phyloP scores from a whole-genome alignment of 2,329 filamentous ascomycete genomes.

The Polytolypa hystricis region DNA sequence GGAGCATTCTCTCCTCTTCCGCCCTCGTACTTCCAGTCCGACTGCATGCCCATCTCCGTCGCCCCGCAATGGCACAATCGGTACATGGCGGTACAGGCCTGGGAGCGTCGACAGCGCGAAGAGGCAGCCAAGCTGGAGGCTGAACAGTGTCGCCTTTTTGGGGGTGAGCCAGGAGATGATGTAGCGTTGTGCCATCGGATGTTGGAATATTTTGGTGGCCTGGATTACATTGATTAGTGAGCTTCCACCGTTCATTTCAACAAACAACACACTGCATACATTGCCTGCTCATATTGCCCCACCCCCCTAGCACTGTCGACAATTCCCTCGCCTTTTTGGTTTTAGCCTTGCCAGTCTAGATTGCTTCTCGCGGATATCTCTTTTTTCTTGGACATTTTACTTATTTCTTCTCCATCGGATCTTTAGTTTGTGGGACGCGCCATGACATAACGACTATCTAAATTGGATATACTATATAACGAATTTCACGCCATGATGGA shows the following conservation, averaged over 20 bases:
- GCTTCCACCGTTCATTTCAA: slow-evolving; percentile 7
- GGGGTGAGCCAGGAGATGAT: slow-evolving; percentile 35
- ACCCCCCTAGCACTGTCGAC: not conserved
- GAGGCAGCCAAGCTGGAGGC: slow-evolving; percentile 24
- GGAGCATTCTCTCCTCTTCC: not conserved
- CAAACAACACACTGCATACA: not conserved
- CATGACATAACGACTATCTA: too few relatives aligned
- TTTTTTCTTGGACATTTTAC: not conserved
- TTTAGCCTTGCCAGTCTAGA: not conserved
- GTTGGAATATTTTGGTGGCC: slow-evolving; percentile 39
- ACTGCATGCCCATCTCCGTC: slow-evolving; percentile 17
- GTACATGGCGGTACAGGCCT: slow-evolving; percentile 29
- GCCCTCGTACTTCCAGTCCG: slow-evolving; percentile 10
- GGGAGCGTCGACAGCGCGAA: slow-evolving; percentile 21
- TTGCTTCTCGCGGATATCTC: not conserved
- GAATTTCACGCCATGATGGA: too few relatives aligned
- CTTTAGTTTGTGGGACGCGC: not conserved
- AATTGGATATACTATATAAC: too few relatives aligned
- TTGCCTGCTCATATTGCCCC: not conserved
- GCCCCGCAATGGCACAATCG: slow-evolving; percentile 34
- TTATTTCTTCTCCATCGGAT: not conserved
- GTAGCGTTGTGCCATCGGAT: slow-evolving; percentile 36
- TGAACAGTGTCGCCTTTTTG: slow-evolving; percentile 36
- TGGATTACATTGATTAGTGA: slow-evolving; percentile 38
- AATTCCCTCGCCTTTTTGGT: not conserved